Evolutionary conservation across 176 grass and related monocot species (phyloP).

Genomic region (Oryza officinalis): DNA sequence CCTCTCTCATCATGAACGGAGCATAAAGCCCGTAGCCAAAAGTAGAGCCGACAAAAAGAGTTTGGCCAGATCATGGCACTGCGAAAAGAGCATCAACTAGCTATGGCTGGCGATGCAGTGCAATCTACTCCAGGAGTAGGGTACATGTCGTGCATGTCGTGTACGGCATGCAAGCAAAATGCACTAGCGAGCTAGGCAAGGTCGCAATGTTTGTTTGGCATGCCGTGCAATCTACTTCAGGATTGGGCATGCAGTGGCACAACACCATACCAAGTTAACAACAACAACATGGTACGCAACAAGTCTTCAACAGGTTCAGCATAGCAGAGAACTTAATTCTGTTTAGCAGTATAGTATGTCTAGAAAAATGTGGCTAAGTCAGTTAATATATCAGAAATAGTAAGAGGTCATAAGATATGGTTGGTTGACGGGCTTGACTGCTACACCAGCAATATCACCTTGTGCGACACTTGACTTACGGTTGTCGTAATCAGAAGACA

Average conservation of each 20-base stretch:
- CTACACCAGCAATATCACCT: neutral
- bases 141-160: neutral
- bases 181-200: neutral
- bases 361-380: neutral
- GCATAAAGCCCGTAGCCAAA: slow-evolving; percentile 56
- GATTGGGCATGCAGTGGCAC: slow-evolving; percentile 8
- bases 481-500: neutral
- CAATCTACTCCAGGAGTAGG: slow-evolving; percentile 10
- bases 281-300: neutral
- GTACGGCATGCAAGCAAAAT: slow-evolving; percentile 2
- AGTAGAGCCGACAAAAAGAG: slow-evolving; percentile 55
- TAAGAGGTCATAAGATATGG: neutral
- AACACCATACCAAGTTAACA: neutral
- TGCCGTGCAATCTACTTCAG: slow-evolving; percentile 13
- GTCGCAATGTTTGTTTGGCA: neutral
- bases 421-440: neutral
- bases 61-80: slow-evolving; percentile 54
- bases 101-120: slow-evolving; percentile 19
- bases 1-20: slow-evolving; percentile 55
- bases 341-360: neutral
- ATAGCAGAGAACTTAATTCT: neutral
- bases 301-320: neutral
- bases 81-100: slow-evolving; percentile 40
- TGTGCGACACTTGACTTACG: neutral
- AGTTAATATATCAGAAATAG: neutral